Base-by-base conservation (phyloP, 192 early-diverging fungal genomes). In the Piromyces sp. region DNA sequence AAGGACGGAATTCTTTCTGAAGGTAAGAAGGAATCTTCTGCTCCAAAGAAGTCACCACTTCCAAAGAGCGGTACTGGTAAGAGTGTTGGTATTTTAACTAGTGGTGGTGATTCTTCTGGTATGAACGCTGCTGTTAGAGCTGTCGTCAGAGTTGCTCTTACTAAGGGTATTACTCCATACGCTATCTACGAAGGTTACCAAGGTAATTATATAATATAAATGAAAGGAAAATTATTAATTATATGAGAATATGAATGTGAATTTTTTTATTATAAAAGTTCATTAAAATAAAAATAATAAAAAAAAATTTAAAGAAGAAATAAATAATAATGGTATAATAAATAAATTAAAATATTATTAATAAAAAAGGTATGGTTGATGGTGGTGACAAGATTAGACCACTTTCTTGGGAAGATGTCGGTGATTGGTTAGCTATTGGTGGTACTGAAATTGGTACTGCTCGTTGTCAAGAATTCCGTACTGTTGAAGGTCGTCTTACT, bases 101-200 rank as follows among this genome's bases (percentile, higher is more conserved):
- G 93, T 40, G 97, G 97, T 33, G 97, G 97, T 36, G 97, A 99
- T 85, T 93, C 94, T 16, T 94, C 93, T n/a, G 97, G 97, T 30
- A 99, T 99, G 97, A 99, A 99, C 84, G 94, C 97, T 30, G 94
- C 93, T 30, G 97, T 99, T 30, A 89, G 97, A 30, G 91, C 94
- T 13, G 94, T 97, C 30, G 96, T 96, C 19, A 91, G 97, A 30
- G 92, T 95, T 83, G 92, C 95, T 2, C 92, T 97, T 83, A 89
- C 93, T 28, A 89, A 91, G 29, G 93, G 90, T 13, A 96, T 95
- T 86, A 88, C 93, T 30, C 93, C 95, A 5, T 99, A 90, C 86
- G 93, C 93, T 16, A 94, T 99, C 81, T 95, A 95, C 83, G 97
- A 99, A 83, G 97, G 97, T 19, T 99, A 97, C 84, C 94, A 97